Evolutionary conservation across 257 asterid genomes (phyloP).

Genomic region (Catharanthus roseus): DNA sequence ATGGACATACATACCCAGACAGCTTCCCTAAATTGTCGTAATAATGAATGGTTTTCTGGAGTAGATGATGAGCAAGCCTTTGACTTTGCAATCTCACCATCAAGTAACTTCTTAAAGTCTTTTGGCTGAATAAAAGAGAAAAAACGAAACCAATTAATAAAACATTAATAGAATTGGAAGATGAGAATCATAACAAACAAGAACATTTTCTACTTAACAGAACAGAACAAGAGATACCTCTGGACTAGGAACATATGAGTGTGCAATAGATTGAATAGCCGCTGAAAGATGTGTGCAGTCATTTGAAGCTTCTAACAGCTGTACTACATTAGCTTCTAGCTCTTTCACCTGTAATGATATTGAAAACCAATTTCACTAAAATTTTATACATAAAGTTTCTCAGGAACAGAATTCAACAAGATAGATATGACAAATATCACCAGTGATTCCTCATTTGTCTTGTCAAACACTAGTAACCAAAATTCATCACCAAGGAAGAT

Average conservation of each 20-base stretch:
- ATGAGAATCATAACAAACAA: background rate
- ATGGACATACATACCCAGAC: slow-evolving; percentile 62
- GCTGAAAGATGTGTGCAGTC: slow-evolving; percentile 64
- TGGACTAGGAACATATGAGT: slow-evolving; percentile 49
- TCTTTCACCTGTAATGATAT: slow-evolving; percentile 61
- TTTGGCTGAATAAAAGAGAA: slow-evolving; percentile 48
- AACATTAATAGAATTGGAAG: background rate
- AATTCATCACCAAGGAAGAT: background rate
- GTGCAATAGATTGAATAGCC: slow-evolving; percentile 54
- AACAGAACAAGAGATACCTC: slow-evolving; percentile 41
- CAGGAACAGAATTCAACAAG: background rate
- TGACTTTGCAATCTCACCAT: slow-evolving; percentile 46
- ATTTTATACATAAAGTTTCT: background rate
- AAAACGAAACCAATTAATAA: slow-evolving; percentile 7
- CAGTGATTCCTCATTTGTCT: background rate
- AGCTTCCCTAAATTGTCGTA: slow-evolving; percentile 84
- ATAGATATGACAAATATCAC: background rate
- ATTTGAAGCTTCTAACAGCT: slow-evolving; percentile 59
- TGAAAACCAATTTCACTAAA: background rate
- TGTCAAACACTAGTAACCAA: background rate
- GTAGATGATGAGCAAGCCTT: slow-evolving; percentile 41
- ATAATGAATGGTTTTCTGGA: slow-evolving; percentile 40
- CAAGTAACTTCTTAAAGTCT: slow-evolving; percentile 64
- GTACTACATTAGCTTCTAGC: slow-evolving; percentile 56
- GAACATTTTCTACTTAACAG: background rate